These are phyloP conservation scores for Eragrostis nindensis DNA, from an alignment of 176 grass and related monocot species.

Conservation along the genomic window DNA sequence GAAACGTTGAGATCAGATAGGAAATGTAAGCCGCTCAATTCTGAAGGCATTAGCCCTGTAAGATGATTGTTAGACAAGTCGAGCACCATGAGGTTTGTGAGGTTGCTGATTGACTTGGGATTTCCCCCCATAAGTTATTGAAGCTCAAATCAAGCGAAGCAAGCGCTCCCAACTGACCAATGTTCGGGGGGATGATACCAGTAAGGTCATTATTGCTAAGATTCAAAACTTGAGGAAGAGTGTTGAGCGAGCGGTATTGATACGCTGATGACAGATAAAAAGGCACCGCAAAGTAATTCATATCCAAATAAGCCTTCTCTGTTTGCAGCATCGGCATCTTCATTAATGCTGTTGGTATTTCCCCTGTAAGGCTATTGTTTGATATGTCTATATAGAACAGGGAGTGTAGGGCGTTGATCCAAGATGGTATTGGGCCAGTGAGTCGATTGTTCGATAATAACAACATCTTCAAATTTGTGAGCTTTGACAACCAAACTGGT, in stretches of 20 bases:
- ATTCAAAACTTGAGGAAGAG: conserved; percentile 5
- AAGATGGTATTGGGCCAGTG: conserved; percentile 28
- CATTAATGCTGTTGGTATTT: conserved; percentile 27
- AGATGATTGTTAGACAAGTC: conserved; percentile 17
- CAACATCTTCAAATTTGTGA: conserved; percentile 29
- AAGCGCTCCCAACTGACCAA: conserved; percentile 9
- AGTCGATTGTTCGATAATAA: conserved; percentile 23
- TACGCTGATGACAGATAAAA: conserved; percentile 4
- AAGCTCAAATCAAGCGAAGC: conserved; percentile 4
- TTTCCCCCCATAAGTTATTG: conserved; percentile 14
- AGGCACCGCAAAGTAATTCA: conserved; percentile 15
- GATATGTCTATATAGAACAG: no score
- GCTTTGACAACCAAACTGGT: conserved; percentile 34
- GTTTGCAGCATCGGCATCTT: conserved; percentile 6
- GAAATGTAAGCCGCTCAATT: conserved; percentile 5
- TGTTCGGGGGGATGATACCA: not conserved
- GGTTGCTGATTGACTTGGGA: not conserved
- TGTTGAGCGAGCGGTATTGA: not conserved
- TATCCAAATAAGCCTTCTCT: not conserved
- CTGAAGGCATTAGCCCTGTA: not conserved
- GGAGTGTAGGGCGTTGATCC: no score
- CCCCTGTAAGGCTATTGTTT: conserved; percentile 33
- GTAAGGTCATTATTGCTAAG: not conserved
- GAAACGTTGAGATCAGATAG: conserved; percentile 14
- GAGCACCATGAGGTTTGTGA: not conserved